Percentiles rank a stretch among this genome's conserved stretches.
These are phyloP conservation scores for Mortierella polycephala DNA, from an alignment of 371 early-diverging fungal species.

Conservation along the genomic window DNA sequence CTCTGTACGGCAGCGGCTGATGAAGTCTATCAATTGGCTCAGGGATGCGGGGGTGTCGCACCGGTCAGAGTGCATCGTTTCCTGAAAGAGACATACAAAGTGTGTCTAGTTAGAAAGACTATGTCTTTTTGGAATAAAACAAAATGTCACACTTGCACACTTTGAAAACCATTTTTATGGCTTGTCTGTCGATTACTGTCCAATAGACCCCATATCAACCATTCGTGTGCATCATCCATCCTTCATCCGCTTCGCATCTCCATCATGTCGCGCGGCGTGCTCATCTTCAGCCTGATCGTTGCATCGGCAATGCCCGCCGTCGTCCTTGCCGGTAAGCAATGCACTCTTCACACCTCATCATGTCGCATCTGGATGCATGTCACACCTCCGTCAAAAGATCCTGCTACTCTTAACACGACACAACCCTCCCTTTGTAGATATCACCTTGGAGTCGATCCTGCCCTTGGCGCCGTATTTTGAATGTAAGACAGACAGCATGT, in stretches of 20 bases:
- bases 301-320: constrained; percentile 25
- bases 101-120: too few species aligned
- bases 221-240: too few species aligned
- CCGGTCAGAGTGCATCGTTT: too few species aligned
- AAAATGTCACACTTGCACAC: too few species aligned
- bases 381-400: background rate
- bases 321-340: constrained; percentile 20
- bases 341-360: background rate
- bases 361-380: background rate
- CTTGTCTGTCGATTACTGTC: too few species aligned
- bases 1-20: constrained; percentile 57
- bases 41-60: constrained; percentile 38
- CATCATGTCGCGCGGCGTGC: constrained; percentile 32
- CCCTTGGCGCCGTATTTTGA: constrained; percentile 19
- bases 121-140: too few species aligned
- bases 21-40: constrained; percentile 61
- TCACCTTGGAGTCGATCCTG: background rate
- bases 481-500: constrained; percentile 20
- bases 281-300: constrained; percentile 20
- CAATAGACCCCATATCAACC: too few species aligned
- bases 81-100: too few species aligned
- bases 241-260: too few species aligned
- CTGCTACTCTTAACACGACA: background rate
- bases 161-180: too few species aligned
- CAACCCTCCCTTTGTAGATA: constrained; percentile 19